Evolutionary conservation across 306 rosid species (phyloP), one percentile per base, ranked within the genome.

Genomic region (Dryas drummondii): DNA sequence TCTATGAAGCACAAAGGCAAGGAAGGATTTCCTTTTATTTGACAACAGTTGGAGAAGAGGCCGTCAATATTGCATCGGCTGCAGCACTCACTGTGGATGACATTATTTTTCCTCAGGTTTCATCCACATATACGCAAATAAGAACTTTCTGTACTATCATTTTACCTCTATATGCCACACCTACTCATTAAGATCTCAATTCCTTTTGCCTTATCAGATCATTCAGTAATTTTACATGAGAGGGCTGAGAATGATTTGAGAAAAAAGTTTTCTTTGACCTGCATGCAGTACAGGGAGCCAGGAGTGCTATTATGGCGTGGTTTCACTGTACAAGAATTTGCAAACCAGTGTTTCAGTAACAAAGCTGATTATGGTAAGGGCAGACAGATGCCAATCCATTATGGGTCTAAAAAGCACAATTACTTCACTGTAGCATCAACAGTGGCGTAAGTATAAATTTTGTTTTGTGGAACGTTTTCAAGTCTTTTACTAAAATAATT

Each of bases 261-360:
- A 64, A 45, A 9, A 62, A 68, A 63, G 50, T 72, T 51, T 41
- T 74, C 51, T 76, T 68, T 60, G 27, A 62, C 52, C 44, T 78
- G 40, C 37, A 46, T 87, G 87, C 89, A 91, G 98, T 94, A 94
- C 79, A 83, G 96, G 82, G 97, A 94, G 73, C 88, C 91, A 0
- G 97, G 98, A 52, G 93, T 88, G 15, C 78, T 93, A 57, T 63
- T 93, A 80, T 91, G 98, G 98, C 98, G 98, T 51, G 98, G 97
- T 65, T 93, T 93, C 81, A 85, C 92, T 15, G 71, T 86, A 56
- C 93, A 90, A 86, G 98, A 91, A 83, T 91, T 94, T 78, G 91
- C 97, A 52, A 87, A 88, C 80, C 98, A 94, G 82, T 90, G 89
- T 69, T 90, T 91, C 57, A 73, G 90, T 45, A 91, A 89, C 82